phyloP scores from a whole-genome alignment of 495 filamentous ascomycete species.

The Choiromyces venosus region DNA sequence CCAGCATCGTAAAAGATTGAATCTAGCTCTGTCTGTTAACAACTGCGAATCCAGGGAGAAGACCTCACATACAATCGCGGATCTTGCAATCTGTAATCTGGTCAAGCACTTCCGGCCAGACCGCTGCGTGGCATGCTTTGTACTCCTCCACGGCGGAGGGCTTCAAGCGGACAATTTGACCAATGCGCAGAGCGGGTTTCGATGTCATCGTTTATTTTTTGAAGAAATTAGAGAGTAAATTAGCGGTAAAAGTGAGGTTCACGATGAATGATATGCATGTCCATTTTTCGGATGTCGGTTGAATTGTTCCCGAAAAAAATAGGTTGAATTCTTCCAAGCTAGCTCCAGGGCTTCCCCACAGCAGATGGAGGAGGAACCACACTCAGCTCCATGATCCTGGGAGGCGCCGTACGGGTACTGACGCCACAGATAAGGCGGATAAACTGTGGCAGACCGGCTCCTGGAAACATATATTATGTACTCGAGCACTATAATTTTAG shows the following conservation, averaged over 20 bases:
- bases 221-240: background rate
- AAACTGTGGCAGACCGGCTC: too few species aligned
- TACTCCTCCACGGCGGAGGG: slow-evolving; percentile 58
- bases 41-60: background rate
- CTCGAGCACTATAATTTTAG: too few species aligned
- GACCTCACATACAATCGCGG: slow-evolving; percentile 55
- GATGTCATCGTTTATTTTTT: slow-evolving; percentile 12
- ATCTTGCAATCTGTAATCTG: slow-evolving; percentile 71
- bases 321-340: too few species aligned
- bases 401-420: too few species aligned
- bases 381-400: too few species aligned
- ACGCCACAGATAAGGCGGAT: too few species aligned
- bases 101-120: slow-evolving; percentile 68
- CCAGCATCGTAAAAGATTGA: slow-evolving; percentile 65
- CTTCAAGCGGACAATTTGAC: slow-evolving; percentile 66
- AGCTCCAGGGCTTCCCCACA: too few species aligned
- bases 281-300: slow-evolving; percentile 19
- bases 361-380: too few species aligned
- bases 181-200: slow-evolving; percentile 46
- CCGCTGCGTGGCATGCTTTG: slow-evolving; percentile 64
- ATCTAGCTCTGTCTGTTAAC: slow-evolving; percentile 46
- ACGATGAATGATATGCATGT: background rate
- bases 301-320: slow-evolving; percentile 24
- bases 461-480: too few species aligned
- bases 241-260: slow-evolving; percentile 8